phyloP scores from a whole-genome alignment of 176 grass and related monocot species.

The Eragrostis nindensis region DNA sequence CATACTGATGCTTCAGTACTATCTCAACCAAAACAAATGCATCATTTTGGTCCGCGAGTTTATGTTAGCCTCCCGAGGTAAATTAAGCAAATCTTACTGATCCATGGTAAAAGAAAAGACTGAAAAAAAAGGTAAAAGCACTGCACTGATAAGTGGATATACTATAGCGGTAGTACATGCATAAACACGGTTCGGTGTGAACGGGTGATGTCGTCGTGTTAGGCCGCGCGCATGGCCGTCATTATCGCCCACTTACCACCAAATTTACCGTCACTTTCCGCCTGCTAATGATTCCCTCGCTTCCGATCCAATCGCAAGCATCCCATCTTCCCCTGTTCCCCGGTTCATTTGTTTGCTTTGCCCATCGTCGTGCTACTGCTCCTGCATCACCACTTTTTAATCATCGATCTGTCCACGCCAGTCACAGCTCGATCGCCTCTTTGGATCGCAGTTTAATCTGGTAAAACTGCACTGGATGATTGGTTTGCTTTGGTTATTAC shows the following conservation, averaged over 20 bases:
- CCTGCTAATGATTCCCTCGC: conserved; percentile 39
- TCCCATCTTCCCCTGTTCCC: conserved; percentile 34
- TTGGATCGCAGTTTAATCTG: conserved; percentile 20
- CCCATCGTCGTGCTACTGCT: background rate
- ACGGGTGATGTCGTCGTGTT: conserved; percentile 27
- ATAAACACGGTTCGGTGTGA: conserved; percentile 23
- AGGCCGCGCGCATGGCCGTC: conserved; percentile 42
- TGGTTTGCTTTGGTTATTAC: conserved; percentile 22
- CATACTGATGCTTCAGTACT: background rate
- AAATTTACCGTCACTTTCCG: conserved; percentile 62
- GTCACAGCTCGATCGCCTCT: background rate
- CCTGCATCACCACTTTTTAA: background rate
- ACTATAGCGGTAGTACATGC: background rate
- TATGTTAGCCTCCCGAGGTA: background rate
- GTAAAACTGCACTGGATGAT: conserved; percentile 35
- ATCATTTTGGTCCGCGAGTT: too few species aligned
- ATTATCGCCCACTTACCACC: conserved; percentile 59
- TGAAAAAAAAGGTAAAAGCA: background rate
- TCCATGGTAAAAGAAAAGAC: background rate
- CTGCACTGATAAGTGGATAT: background rate
- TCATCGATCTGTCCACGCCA: background rate
- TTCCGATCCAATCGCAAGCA: conserved; percentile 44
- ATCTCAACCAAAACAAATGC: background rate
- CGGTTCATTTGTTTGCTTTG: conserved; percentile 3
- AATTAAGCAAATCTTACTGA: background rate